Evolutionary conservation across 164 flowering plant genomes (phyloP), one percentile per base, ranked within the genome.

Genomic region (Nelumbo lutea): DNA sequence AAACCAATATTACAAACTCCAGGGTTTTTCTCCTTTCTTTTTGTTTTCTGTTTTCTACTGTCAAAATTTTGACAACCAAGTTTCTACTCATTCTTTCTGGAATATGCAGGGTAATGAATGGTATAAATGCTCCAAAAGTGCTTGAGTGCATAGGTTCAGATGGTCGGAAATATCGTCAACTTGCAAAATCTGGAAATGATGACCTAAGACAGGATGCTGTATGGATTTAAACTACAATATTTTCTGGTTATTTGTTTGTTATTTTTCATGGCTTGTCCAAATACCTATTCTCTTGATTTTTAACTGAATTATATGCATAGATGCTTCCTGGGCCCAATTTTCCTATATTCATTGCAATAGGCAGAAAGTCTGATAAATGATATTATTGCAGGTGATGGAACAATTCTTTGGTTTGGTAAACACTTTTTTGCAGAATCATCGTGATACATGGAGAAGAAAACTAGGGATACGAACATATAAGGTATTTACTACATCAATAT

Each of bases 181-280:
- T 95, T n/a, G 99, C 98, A 62, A 95, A 95, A 84, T 95, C 99
- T 74, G 99, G 99, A 78, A 95, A 95, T 77, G 99, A 92, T 81
- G 99, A 95, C 76, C 82, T 92, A n/a, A 80, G 99, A 85, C 99
- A 95, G 77, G 99, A 95, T 87, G 99, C 99, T 79, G 98, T 95
- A 88, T 75, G 88, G 64, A 2, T 68, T 13, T 47, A 41, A 39
- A 51, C 14, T 53, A 53, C 14, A 9, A 53, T 15, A 53, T 53
- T 53, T 53, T 53, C 3, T 53, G 48, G 14, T 53, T 53, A 2
- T 53, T 15, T 15, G 11, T 53, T 13, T 53, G 15, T 11, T 3
- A 53, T 14, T 3, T 3, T 56, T 27, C 27, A 38, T 56, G 59
- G 14, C 59, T 56, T 4, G 59, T 56, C 38, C 13, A 14, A 38